A percentile compares a stretch with the other conserved stretches of the same genome.
Evolutionary conservation across 2,329 filamentous ascomycete species (phyloP).

Genomic region (Apiospora hydei): DNA sequence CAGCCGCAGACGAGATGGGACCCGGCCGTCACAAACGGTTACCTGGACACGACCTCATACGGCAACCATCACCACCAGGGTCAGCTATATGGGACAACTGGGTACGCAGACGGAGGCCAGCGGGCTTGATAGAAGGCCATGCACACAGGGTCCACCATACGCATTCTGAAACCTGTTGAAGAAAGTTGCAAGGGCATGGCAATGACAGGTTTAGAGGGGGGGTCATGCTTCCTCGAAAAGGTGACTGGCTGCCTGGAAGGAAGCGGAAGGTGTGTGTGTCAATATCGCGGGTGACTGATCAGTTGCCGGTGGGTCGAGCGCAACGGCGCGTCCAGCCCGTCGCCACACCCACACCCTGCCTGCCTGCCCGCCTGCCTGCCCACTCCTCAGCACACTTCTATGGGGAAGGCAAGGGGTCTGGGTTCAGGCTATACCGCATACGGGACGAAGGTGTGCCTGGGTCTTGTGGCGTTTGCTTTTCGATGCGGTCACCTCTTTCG

Average conservation of each 20-base stretch:
- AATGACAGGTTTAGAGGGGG: conserved; percentile 1
- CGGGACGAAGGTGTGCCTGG: conserved; percentile 9
- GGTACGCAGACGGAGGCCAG: conserved; percentile 51
- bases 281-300: conserved; percentile 20
- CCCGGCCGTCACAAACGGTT: conserved; percentile 36
- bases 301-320: conserved; percentile 10
- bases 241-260: conserved; percentile 19
- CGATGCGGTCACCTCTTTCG: conserved; percentile 12
- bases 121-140: conserved; percentile 46
- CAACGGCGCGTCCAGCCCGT: conserved; percentile 19
- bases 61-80: conserved; percentile 41
- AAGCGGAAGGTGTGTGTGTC: conserved; percentile 15
- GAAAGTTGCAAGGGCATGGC: neutral
- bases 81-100: conserved; percentile 51
- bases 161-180: conserved; percentile 12
- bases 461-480: conserved; percentile 13
- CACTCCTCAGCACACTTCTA: neutral
- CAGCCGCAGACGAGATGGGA: conserved; percentile 39
- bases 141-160: conserved; percentile 17
- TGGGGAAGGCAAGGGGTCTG: neutral
- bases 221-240: conserved; percentile 13
- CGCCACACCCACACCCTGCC: conserved; percentile 4
- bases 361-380: neutral
- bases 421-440: neutral
- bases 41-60: conserved; percentile 40